Conservation (phyloP, 2,329 filamentous ascomycete species). For the Aureobasidium melanogenum region DNA sequence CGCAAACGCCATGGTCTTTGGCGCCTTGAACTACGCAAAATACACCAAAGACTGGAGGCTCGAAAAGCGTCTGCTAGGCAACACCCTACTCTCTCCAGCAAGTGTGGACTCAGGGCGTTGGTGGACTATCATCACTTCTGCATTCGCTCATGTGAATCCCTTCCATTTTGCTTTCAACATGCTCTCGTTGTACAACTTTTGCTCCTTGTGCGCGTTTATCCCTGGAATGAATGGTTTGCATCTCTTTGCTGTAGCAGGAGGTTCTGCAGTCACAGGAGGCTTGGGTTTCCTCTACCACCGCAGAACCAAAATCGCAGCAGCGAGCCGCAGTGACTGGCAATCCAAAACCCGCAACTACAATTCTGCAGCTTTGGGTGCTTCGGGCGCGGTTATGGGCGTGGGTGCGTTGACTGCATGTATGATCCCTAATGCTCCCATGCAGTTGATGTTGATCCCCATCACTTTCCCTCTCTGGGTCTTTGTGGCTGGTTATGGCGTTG, state of each 20-base stretch:
- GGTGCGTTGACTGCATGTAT: slow-evolving; percentile 31
- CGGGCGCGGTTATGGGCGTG: slow-evolving; percentile 34
- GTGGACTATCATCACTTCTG: slow-evolving; percentile 31
- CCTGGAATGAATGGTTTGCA: slow-evolving; percentile 23
- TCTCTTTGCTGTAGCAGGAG: slow-evolving; percentile 19
- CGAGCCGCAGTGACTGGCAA: background rate
- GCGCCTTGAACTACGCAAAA: slow-evolving; percentile 27
- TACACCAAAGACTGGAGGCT: slow-evolving; percentile 17
- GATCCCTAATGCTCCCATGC: slow-evolving; percentile 26
- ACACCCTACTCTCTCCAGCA: slow-evolving; percentile 26
- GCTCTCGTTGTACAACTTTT: slow-evolving; percentile 31
- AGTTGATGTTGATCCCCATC: slow-evolving; percentile 29
- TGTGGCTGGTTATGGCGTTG: slow-evolving; percentile 27
- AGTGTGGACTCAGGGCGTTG: slow-evolving; percentile 25
- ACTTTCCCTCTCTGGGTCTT: slow-evolving; percentile 32
- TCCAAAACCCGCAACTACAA: background rate
- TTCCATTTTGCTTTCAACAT: slow-evolving; percentile 35
- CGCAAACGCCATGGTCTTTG: slow-evolving; percentile 33
- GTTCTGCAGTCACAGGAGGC: slow-evolving; percentile 20
- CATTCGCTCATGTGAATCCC: slow-evolving; percentile 30
- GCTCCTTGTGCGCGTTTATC: slow-evolving; percentile 23
- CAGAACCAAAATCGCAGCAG: background rate
- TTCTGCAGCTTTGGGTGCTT: slow-evolving; percentile 27
- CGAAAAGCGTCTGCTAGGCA: slow-evolving; percentile 15
- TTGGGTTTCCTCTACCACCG: slow-evolving; percentile 18